Evolutionary conservation across 2,329 filamentous ascomycete species (phyloP), one percentile per base, ranked within the genome.

Genomic region (Talaromyces albobiverticillius): DNA sequence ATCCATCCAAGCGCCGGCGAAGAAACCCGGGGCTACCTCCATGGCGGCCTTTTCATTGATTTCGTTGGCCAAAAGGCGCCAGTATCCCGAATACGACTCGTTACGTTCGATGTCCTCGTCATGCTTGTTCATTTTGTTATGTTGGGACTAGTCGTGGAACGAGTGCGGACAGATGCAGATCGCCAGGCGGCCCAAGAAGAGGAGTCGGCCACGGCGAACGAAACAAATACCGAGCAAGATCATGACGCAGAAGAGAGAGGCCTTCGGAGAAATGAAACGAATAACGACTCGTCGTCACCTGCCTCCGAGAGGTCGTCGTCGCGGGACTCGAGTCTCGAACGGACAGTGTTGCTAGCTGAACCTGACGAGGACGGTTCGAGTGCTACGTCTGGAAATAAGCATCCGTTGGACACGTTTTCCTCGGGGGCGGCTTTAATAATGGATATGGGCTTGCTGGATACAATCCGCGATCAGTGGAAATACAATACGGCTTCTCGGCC

Each of bases 31-130:
- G 77, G 75, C 16, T 85, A 85, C 64, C 70, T 85, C 11, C 82
- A 86, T 62, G 83, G 84, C 5, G 82, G 84, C 2, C 60, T 86
- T 47, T 76, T 84, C 60, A 82, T 87, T 62, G 83, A 86, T 67
- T 85, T 86, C 62, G 80, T 86, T 51, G 83, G 84, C 14, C 81
- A 85, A 65, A 75, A 79, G 59, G 80, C 78, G 2, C 82, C 82
- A 2, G 76, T 79, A 3, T 78, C 80, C 51, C 80, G 79, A 62
- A 65, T 77, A 46, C 75, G 76, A 58, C 71, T 86, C 11, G 61
- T 81, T 4, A 62, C 71, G 3, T 69, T 85, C 57, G 83, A 86
- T 63, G 40, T 80, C 8, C 65, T 83, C 32, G 71, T 85, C 10
- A 60, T 84, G 56, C 57, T 75, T 4, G 65, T 86, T 58, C 82